Conservation (phyloP, 805 yeast genomes). For the Spathaspora hagerdaliae region DNA sequence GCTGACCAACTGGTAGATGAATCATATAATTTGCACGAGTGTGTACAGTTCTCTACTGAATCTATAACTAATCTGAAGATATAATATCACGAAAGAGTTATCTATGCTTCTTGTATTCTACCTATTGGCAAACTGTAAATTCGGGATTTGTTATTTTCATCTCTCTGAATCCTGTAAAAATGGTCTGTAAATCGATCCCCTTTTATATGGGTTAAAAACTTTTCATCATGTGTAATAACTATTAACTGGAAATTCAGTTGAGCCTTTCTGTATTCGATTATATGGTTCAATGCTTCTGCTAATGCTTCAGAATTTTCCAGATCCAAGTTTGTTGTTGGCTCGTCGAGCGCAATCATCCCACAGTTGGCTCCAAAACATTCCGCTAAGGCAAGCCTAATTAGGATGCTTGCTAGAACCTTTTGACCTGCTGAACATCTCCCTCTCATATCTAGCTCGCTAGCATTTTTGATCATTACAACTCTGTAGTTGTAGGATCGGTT, state of each 20-base stretch:
- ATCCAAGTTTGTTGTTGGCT: constrained; percentile 95
- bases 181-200: constrained; percentile 84
- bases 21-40: not conserved
- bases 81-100: not conserved
- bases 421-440: constrained; percentile 99
- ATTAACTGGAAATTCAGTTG: constrained; percentile 92
- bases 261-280: constrained; percentile 67
- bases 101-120: constrained; percentile 28
- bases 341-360: constrained; percentile 95
- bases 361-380: constrained; percentile 94
- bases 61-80: constrained; percentile 6
- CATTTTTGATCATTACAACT: constrained; percentile 92
- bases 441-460: constrained; percentile 92
- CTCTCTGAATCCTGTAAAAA: constrained; percentile 77
- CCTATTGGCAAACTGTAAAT: constrained; percentile 50
- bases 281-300: constrained; percentile 72
- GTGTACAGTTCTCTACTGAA: not conserved
- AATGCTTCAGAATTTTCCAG: constrained; percentile 82
- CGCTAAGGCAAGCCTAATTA: constrained; percentile 86
- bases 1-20: not conserved
- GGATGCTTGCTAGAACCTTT: constrained; percentile 86
- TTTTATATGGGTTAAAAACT: constrained; percentile 78
- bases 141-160: constrained; percentile 74
- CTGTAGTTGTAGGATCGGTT: constrained; percentile 82
- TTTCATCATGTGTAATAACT: constrained; percentile 95